Base-by-base conservation (phyloP, 768 basidiomycete genomes). In the Rhodotorula toruloides region DNA sequence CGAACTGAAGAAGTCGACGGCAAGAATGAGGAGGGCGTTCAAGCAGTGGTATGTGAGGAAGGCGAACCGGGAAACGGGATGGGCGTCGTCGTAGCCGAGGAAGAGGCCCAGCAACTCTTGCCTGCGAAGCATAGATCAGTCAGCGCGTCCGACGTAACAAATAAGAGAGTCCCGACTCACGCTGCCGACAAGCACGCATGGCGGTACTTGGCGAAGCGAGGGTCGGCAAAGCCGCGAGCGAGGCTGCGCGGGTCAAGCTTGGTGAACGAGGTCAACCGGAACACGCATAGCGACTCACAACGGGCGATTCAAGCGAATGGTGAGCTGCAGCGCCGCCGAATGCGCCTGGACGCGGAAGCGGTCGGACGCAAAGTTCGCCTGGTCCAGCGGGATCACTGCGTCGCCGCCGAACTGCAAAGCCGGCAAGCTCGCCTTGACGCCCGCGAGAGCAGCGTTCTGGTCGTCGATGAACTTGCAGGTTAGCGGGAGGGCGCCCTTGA, bases 1-100 rank as follows among this genome's bases (percentile, higher is more conserved):
- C 69, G 31, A 1, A 70, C 69, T 63, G 47, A 47, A 60, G 25
- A 72, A 50, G 39, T 72, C 71, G 43, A 72, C 13, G 3, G 63
- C 60, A 36, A 58, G 31, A 29, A 68, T 31, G 47, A 58, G 43
- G 25, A 68, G 6, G 12, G 67, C 67, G 54, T 68, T 72, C 34
- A 68, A 50, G 25, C 57, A 54, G 61, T 68, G 56, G 50, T 48
- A 63, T 12, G 40, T 27, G 27, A 65, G 53, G 17, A 31, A 31
- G 56, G 57, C 58, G 21, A 62, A 29, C 4, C 61, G 56, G 21
- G 61, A 34, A 16, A 67, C 50, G 14, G 56, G n/a, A 37, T 54
- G 52, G 36, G 53, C n/a, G n/a, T 62, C 66, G 17, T 27, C 37
- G 53, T 62, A 67, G 13, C 60, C 61, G 43, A 62, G 66, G 46